Evolutionary conservation across 148 eudicot genomes (phyloP).

Genomic region (Chenopodium formosanum): DNA sequence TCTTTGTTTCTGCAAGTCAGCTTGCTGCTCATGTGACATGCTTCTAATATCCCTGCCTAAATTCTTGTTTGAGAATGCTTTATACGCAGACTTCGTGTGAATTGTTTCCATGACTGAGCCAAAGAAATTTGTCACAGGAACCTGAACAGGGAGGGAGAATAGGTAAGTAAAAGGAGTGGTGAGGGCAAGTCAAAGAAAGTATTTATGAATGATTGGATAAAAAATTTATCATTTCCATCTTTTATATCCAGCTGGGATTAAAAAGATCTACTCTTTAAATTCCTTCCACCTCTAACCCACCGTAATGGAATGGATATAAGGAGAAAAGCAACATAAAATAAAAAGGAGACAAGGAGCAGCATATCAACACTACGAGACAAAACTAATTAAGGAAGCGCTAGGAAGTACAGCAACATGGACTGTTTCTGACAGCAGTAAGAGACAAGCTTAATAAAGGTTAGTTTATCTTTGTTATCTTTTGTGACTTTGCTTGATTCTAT

Average conservation of each 20-base stretch:
- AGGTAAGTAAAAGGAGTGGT: background rate
- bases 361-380: no score
- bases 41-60: conserved; percentile 25
- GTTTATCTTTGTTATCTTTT: no score
- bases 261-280: background rate
- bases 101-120: conserved; percentile 98
- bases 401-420: no score
- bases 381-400: no score
- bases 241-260: background rate
- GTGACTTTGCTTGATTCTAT: no score
- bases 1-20: conserved; percentile 30
- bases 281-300: background rate
- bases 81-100: conserved; percentile 84
- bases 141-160: conserved; percentile 37
- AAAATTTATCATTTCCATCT: no score
- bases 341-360: no score
- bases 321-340: background rate
- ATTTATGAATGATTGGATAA: background rate
- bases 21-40: conserved; percentile 33
- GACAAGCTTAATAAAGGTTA: no score
- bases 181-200: background rate
- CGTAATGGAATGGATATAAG: no score
- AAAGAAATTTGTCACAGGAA: conserved; percentile 94
- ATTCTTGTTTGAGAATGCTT: conserved; percentile 53
- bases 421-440: no score